Evolutionary conservation across 2,329 filamentous ascomycete genomes (phyloP).

Genomic region (Phialophora verrucosa): DNA sequence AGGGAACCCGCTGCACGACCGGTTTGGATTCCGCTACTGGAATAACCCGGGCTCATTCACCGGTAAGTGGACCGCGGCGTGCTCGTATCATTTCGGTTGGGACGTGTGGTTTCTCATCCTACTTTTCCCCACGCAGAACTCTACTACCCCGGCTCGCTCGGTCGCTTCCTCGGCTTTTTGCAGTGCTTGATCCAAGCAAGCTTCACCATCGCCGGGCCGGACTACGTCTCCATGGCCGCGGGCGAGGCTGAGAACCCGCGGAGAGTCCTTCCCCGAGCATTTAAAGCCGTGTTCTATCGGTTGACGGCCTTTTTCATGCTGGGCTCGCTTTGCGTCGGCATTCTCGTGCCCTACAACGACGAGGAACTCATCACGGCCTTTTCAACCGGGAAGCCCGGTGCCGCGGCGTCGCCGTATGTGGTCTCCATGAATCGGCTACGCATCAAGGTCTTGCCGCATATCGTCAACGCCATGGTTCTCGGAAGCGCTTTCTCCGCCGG

Average conservation of each 20-base stretch:
- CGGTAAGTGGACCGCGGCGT: neutral
- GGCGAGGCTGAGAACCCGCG: constrained; percentile 75
- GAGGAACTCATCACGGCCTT: constrained; percentile 66
- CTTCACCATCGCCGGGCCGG: constrained; percentile 71
- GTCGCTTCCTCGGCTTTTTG: constrained; percentile 76
- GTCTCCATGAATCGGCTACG: constrained; percentile 69
- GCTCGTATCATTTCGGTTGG: neutral
- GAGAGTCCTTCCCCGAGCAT: constrained; percentile 72
- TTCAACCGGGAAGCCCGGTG: constrained; percentile 63
- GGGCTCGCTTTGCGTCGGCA: constrained; percentile 73
- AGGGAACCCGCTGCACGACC: constrained; percentile 74
- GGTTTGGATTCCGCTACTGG: constrained; percentile 76
- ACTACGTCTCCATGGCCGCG: constrained; percentile 69
- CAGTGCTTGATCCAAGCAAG: constrained; percentile 74
- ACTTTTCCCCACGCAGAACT: constrained; percentile 52
- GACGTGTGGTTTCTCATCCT: neutral
- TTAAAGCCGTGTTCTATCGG: constrained; percentile 79
- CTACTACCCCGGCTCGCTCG: constrained; percentile 68
- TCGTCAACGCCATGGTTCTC: constrained; percentile 75
- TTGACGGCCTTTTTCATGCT: constrained; percentile 77
- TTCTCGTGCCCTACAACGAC: constrained; percentile 74
- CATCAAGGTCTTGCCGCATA: constrained; percentile 68
- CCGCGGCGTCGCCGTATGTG: constrained; percentile 71
- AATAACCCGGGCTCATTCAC: constrained; percentile 71
- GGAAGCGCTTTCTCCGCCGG: constrained; percentile 72